These are phyloP conservation scores for Sarocladiaceae sp. DNA, from an alignment of 2,329 filamentous ascomycete genomes.

Conservation along the genomic window DNA sequence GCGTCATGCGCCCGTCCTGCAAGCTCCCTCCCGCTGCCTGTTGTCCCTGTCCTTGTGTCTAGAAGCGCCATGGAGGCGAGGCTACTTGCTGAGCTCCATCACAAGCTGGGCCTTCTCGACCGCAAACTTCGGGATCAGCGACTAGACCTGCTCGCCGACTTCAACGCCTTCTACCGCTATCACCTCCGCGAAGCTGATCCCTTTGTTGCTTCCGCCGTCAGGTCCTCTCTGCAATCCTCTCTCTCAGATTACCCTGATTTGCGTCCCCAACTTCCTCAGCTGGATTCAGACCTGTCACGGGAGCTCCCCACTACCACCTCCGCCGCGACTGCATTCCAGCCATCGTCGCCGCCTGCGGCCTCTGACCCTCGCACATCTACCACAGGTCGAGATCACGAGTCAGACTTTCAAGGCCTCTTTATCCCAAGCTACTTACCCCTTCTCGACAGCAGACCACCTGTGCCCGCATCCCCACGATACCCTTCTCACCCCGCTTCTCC, in stretches of 20 bases:
- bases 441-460: conserved; percentile 37
- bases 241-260: conserved; percentile 36
- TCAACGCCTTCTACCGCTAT: conserved; percentile 45
- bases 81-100: conserved; percentile 45
- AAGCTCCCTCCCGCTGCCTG: background rate
- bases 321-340: conserved; percentile 25
- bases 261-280: conserved; percentile 19
- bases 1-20: conserved; percentile 1
- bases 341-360: conserved; percentile 21
- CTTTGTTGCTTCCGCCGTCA: conserved; percentile 39
- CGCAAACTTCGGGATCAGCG: conserved; percentile 50
- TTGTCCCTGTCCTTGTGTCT: conserved; percentile 6
- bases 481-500: conserved; percentile 18
- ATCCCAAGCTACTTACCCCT: conserved; percentile 57
- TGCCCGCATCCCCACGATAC: conserved; percentile 3
- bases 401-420: conserved; percentile 56
- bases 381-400: conserved; percentile 45
- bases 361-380: conserved; percentile 13
- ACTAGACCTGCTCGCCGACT: conserved; percentile 50
- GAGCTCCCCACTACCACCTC: conserved; percentile 13
- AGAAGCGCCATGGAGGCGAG: conserved; percentile 31
- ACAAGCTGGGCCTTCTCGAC: conserved; percentile 50
- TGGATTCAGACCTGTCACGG: conserved; percentile 11
- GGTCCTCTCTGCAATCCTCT: conserved; percentile 38
- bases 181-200: conserved; percentile 42